phyloP scores from a whole-genome alignment of 306 rosid species.

The Cicer chorassanicum region DNA sequence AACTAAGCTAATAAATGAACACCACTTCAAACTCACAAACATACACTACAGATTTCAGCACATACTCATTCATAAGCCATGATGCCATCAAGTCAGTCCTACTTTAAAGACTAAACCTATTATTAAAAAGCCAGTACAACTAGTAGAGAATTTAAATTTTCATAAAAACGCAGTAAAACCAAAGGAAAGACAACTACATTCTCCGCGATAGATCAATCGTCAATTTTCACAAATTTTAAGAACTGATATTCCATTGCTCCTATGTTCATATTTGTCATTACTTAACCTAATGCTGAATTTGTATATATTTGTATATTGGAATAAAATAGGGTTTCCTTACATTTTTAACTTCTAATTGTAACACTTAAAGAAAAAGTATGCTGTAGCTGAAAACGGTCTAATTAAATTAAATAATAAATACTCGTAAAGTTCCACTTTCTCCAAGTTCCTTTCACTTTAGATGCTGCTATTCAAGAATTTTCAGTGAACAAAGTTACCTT shows the following conservation, averaged over 20 bases:
- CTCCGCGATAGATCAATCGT: not conserved
- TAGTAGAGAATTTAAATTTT: constrained; percentile 18
- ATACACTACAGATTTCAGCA: constrained; percentile 4
- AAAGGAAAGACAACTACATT: constrained; percentile 27
- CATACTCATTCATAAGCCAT: constrained; percentile 25
- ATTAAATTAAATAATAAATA: not conserved
- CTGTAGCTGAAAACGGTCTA: not conserved
- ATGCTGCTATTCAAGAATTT: constrained; percentile 23
- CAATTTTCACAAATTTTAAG: not conserved
- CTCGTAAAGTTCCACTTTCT: not conserved
- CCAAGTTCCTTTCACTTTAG: constrained; percentile 18
- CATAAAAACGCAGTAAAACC: constrained; percentile 17
- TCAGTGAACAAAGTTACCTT: constrained; percentile 58
- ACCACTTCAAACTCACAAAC: not conserved
- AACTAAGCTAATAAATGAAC: constrained; percentile 22
- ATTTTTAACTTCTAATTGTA: not conserved
- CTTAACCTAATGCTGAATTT: not conserved
- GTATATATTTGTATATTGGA: not conserved
- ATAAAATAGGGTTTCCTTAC: constrained; percentile 13
- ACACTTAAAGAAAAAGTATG: not conserved
- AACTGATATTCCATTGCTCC: not conserved
- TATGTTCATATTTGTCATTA: not conserved
- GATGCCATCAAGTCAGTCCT: constrained; percentile 8
- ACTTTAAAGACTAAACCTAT: constrained; percentile 12
- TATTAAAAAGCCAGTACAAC: not conserved